A percentile compares a stretch with the other conserved stretches of the same genome.
Evolutionary conservation across 2,329 filamentous ascomycete genomes (phyloP).

Genomic region (Cordyceps pruinosa): DNA sequence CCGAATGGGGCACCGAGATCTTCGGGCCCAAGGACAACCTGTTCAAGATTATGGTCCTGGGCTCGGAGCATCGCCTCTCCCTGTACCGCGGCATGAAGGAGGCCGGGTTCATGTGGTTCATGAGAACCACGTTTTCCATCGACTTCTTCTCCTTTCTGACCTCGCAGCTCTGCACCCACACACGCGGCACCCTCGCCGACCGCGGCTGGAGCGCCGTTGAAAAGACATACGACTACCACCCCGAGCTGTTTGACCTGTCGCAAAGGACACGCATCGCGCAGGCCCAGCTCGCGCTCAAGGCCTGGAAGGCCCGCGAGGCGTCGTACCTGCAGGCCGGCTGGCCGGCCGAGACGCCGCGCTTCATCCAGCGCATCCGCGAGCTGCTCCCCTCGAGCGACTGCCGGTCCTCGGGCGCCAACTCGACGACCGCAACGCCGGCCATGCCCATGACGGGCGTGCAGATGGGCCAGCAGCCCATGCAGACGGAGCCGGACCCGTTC

Average conservation of each 20-base stretch:
- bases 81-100: constrained; percentile 37
- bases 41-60: constrained; percentile 46
- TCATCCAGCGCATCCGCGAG: constrained; percentile 38
- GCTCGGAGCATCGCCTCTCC: constrained; percentile 40
- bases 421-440: constrained; percentile 1
- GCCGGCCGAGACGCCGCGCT: constrained; percentile 36
- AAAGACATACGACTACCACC: constrained; percentile 40
- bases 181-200: constrained; percentile 43
- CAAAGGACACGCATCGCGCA: constrained; percentile 38
- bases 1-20: constrained; percentile 45
- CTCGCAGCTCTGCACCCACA: constrained; percentile 45
- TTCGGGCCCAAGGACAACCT: constrained; percentile 44
- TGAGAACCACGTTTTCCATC: constrained; percentile 47
- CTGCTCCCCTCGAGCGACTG: constrained; percentile 27
- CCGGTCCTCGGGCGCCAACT: neutral
- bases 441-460: constrained; percentile 10
- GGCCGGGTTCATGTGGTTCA: constrained; percentile 49
- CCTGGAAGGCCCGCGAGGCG: constrained; percentile 45
- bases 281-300: constrained; percentile 42
- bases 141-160: constrained; percentile 50
- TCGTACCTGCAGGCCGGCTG: constrained; percentile 31
- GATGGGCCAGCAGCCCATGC: constrained; percentile 1
- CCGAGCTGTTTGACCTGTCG: constrained; percentile 43
- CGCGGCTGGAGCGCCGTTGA: constrained; percentile 45
- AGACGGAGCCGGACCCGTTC: neutral